Base-by-base conservation (phyloP, 257 asterid genomes). In the Nicotiana otophora region DNA sequence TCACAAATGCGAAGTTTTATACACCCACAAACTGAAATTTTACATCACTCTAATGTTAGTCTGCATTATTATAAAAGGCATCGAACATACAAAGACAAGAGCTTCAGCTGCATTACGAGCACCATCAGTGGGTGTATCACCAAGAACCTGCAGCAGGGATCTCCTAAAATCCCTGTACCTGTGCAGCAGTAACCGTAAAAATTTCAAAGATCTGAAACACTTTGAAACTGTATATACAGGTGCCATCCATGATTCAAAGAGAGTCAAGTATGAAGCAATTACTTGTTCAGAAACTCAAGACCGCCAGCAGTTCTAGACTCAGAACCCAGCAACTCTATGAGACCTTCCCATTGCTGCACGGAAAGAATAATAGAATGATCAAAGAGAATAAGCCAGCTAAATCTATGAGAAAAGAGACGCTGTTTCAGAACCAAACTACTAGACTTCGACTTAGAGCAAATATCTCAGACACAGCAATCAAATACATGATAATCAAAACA, bases 341-440 rank as follows among this genome's bases (percentile, higher is more conserved):
- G 90, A 78, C 99, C 98, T 90, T 96, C 99, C 99, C 99, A 96
- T 91, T 90, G 98, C 98, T 96, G 90, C 84, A 83, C 65, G 62
- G 68, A 70, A 58, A 81, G 66, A 81, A 81, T 68, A 62, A 33
- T 46, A 72, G 67, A 61, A 78, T 58, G 46, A 65, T 26, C 23
- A 74, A 51, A 74, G 62, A 74, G 63, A 51, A 51, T 14, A 30
- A 26, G 62, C 62, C 42, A 74, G 16, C 28, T 48, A 74, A 48
- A 26, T 1, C 80, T 74, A 74, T 8, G 26, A 74, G 42, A 74
- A 15, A 74, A 74, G 80, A 23, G 80, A 26, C 26, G 16, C 23
- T 26, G 42, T 36, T 74, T 74, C 26, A 74, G 42, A 48, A 23
- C 4, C 20, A 26, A 74, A 26, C 23, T 51, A 74, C 62, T 48